These are phyloP conservation scores for Backusella morwellensis DNA, from an alignment of 192 early-diverging fungal species.

Conservation along the genomic window DNA sequence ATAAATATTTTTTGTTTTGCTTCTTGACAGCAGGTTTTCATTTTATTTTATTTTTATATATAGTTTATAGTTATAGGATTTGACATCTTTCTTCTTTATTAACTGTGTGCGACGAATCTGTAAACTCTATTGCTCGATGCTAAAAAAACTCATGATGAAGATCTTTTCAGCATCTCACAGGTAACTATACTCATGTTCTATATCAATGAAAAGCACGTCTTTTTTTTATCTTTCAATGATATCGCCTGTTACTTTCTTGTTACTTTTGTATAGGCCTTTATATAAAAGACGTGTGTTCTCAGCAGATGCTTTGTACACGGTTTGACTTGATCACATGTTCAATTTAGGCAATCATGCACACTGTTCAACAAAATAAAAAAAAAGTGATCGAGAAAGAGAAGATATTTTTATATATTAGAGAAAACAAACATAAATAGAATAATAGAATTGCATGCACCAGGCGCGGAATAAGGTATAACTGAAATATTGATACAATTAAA, in stretches of 20 bases:
- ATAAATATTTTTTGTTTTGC: neutral
- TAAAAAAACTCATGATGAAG: neutral
- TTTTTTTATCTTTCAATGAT: neutral
- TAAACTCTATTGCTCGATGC: neutral
- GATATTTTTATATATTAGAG: slow-evolving; percentile 1
- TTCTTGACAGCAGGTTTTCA: neutral
- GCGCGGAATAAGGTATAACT: neutral
- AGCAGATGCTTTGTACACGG: neutral
- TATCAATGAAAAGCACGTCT: neutral
- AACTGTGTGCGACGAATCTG: neutral
- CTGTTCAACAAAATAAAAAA: neutral
- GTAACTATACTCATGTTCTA: neutral
- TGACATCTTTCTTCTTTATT: neutral
- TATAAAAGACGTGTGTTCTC: neutral
- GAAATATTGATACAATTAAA: neutral
- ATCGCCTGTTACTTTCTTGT: neutral
- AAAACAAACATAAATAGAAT: neutral
- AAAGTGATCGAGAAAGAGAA: neutral
- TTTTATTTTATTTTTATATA: neutral
- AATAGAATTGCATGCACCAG: neutral
- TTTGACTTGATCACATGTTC: slow-evolving; percentile 1
- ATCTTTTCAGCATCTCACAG: too few relatives aligned
- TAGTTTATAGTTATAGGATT: neutral
- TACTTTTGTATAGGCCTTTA: neutral
- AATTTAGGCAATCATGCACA: slow-evolving; percentile 9